These are phyloP conservation scores for Parasitella parasitica DNA, from an alignment of 371 early-diverging fungal genomes.

Conservation along the genomic window DNA sequence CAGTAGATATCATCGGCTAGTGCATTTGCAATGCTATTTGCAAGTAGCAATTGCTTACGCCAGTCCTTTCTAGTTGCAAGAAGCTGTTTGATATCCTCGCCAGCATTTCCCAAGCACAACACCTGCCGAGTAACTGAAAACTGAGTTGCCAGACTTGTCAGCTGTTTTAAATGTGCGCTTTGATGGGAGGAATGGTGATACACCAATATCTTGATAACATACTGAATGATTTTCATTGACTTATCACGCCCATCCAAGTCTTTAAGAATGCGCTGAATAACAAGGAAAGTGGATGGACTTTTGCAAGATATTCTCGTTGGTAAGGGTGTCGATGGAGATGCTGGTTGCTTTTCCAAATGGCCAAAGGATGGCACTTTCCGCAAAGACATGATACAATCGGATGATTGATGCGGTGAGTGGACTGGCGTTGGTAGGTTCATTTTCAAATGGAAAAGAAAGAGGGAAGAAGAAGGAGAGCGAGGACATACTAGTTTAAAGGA, in stretches of 20 bases:
- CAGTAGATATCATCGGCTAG: slow-evolving; percentile 73
- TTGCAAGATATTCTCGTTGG: neutral
- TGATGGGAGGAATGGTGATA: slow-evolving; percentile 22
- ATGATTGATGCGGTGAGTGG: neutral
- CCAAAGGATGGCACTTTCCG: neutral
- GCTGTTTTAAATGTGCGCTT: slow-evolving; percentile 28
- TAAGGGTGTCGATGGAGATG: neutral
- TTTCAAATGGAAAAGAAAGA: neutral
- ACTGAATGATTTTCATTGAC: slow-evolving; percentile 71
- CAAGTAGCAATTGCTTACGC: neutral
- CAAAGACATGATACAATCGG: neutral
- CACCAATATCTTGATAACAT: slow-evolving; percentile 60
- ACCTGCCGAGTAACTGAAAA: slow-evolving; percentile 74
- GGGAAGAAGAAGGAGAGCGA: neutral
- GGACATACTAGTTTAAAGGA: neutral
- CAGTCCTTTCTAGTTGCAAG: neutral
- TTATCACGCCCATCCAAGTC: slow-evolving; percentile 79
- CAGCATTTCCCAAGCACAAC: slow-evolving; percentile 63
- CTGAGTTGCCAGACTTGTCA: slow-evolving; percentile 57
- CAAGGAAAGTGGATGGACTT: neutral
- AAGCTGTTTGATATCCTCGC: slow-evolving; percentile 50
- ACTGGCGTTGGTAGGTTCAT: neutral
- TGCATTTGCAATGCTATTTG: slow-evolving; percentile 58
- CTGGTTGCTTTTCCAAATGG: neutral
- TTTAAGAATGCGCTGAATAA: neutral